Evolutionary conservation across 305 asterid genomes (phyloP).

Genomic region (Fraxinus velutina): DNA sequence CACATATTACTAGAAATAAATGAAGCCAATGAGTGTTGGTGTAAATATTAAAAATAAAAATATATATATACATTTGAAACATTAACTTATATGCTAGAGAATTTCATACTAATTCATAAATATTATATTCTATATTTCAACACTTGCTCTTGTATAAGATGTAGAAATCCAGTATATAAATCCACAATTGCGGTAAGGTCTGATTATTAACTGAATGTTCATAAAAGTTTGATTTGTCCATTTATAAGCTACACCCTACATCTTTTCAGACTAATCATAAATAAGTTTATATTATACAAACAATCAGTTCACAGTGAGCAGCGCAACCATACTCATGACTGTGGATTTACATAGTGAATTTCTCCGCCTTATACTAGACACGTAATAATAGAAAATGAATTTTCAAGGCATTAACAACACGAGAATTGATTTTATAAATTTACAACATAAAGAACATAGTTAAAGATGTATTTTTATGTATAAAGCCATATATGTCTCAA

Average conservation of each 20-base stretch:
- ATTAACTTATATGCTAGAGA: slow-evolving; percentile 7
- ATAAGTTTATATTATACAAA: background rate
- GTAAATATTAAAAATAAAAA: background rate
- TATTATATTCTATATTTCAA: background rate
- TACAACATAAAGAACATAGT: slow-evolving; percentile 10
- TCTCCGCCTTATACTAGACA: background rate
- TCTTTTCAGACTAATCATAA: background rate
- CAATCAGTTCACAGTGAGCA: background rate
- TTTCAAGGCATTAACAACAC: background rate
- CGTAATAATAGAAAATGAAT: background rate
- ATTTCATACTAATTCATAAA: slow-evolving; percentile 6
- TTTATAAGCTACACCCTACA: background rate
- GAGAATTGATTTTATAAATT: background rate
- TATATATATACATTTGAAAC: background rate
- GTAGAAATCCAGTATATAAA: background rate
- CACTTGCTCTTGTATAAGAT: background rate
- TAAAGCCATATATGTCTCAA: background rate
- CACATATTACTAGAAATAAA: slow-evolving; percentile 23
- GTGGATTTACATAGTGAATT: slow-evolving; percentile 12
- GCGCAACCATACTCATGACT: background rate
- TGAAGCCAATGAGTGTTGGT: slow-evolving; percentile 2
- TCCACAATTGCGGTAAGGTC: background rate
- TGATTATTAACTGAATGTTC: background rate
- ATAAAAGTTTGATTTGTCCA: background rate
- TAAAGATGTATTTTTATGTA: slow-evolving; percentile 1